phyloP scores from a whole-genome alignment of 768 basidiomycete genomes.

The Gyrodon lividus region DNA sequence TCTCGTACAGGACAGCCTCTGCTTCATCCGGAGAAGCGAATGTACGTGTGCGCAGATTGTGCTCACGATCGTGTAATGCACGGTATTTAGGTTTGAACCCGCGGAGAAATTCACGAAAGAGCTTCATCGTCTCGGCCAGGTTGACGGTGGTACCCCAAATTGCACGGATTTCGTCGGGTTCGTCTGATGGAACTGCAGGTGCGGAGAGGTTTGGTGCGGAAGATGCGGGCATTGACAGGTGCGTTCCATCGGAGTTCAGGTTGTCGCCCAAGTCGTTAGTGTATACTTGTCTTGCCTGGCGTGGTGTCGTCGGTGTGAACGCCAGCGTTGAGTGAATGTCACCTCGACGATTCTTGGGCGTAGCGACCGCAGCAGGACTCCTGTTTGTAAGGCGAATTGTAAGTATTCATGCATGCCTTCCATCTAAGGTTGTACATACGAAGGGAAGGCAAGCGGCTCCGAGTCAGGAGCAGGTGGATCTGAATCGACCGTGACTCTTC shows the following conservation, averaged over 20 bases:
- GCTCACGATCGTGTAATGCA: slow-evolving; percentile 63
- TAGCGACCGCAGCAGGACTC: slow-evolving; percentile 50
- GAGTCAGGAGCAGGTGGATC: slow-evolving; percentile 44
- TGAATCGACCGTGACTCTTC: slow-evolving; percentile 36
- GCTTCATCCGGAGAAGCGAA: slow-evolving; percentile 64
- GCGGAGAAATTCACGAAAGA: slow-evolving; percentile 84
- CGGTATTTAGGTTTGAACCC: slow-evolving; percentile 95
- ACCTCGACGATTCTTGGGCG: slow-evolving; percentile 76
- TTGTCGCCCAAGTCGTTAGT: slow-evolving; percentile 39
- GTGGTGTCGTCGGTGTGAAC: slow-evolving; percentile 48
- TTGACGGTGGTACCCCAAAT: slow-evolving; percentile 99
- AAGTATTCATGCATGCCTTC: background rate
- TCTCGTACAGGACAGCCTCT: slow-evolving; percentile 72
- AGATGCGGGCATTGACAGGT: slow-evolving; percentile 56
- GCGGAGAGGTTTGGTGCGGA: slow-evolving; percentile 59
- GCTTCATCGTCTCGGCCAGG: slow-evolving; percentile 85
- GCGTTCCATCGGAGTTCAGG: slow-evolving; percentile 57
- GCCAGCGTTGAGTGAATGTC: slow-evolving; percentile 86
- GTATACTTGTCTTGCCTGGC: slow-evolving; percentile 37
- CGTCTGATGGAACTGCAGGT: slow-evolving; percentile 59
- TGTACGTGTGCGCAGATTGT: slow-evolving; percentile 48
- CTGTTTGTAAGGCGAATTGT: slow-evolving; percentile 28
- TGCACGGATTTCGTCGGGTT: slow-evolving; percentile 82
- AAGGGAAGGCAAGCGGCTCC: slow-evolving; percentile 70
- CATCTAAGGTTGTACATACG: slow-evolving; percentile 40